Evolutionary conservation across 345 rosid genomes (phyloP), one percentile per base, ranked within the genome.

Genomic region (Euclidium syriacum): DNA sequence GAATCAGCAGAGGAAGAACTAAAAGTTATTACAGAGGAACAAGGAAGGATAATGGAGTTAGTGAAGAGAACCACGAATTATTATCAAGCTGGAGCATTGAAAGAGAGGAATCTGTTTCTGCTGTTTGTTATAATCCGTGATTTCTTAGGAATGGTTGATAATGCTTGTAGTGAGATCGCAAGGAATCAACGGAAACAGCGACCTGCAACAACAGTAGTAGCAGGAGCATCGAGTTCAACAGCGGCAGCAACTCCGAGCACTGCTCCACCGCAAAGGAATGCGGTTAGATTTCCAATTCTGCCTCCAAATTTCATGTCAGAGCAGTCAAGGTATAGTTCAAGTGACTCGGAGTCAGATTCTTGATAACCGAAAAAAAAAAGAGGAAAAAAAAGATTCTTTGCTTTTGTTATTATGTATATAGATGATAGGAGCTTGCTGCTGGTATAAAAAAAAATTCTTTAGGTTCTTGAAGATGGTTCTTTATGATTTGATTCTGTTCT

Each of bases 71-170:
- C 96, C 20, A 77, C 89, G 8, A 90, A 78, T 19, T 92, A 92
- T 63, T 92, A 82, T 64, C 96, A 91, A 67, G 78, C 89, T 30
- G 87, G 89, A 22, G 77, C 78, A n/a, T 71, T 83, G 40, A 85
- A 73, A 52, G 85, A 70, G 73, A 81, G 73, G 14, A 67, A 64
- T 11, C 75, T 78, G 19, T 81, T 91, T 55, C 86, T 79, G 49
- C 32, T 91, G n/a, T 88, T 88, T 71, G 77, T 78, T 25, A 80
- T 88, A 51, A 83, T 91, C 44, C 84, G 78, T 14, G 88, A 91
- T 58, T 91, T 91, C 56, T 77, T 91, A 15, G 68, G 72, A 4
- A 86, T 81, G 96, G 98, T 88, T 7, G 98, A 91, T 76, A 73
- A 77, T 8, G 95, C 71, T 0, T 88, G 95, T 60, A 59, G 83